Percentiles rank a stretch among this genome's conserved stretches.
phyloP scores from a whole-genome alignment of 345 rosid species.

The Eucalyptus pauciflora region DNA sequence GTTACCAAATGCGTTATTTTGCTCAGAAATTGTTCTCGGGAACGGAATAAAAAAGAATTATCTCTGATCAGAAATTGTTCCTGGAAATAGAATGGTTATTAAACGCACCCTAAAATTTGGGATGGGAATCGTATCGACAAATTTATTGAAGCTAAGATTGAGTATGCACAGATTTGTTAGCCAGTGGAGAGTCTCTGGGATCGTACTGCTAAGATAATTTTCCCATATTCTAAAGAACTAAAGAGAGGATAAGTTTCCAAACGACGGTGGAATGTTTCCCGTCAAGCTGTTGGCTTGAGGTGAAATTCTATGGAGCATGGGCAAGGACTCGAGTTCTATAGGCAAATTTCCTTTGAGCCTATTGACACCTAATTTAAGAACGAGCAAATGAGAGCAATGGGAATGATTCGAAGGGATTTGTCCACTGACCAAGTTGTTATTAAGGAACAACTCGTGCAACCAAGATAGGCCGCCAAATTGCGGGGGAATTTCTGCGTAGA shows the following conservation, averaged over 20 bases:
- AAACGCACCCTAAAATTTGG: too few relatives aligned
- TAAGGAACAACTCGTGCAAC: not conserved
- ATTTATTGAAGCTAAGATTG: rapidly evolving
- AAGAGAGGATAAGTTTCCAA: not conserved
- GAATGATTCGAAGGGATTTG: not conserved
- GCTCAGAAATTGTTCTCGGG: too few relatives aligned
- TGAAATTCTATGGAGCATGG: not conserved
- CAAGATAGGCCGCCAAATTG: not conserved
- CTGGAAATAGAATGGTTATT: too few relatives aligned
- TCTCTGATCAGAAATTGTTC: too few relatives aligned
- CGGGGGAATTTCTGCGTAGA: rapidly evolving
- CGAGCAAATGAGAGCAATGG: not conserved
- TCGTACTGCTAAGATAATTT: not conserved
- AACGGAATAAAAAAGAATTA: too few relatives aligned
- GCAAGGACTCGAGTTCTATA: not conserved
- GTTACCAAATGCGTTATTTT: too few relatives aligned
- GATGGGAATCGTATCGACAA: not conserved
- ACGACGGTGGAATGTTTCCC: rapidly evolving
- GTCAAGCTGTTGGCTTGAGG: not conserved
- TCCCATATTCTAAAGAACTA: rapidly evolving
- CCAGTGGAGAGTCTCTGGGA: not conserved
- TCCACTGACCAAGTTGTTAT: not conserved
- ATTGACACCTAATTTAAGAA: not conserved
- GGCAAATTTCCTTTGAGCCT: not conserved
- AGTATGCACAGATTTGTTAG: not conserved